Evolutionary conservation across 176 grass and related monocot genomes (phyloP).

Genomic region (Lolium rigidum): DNA sequence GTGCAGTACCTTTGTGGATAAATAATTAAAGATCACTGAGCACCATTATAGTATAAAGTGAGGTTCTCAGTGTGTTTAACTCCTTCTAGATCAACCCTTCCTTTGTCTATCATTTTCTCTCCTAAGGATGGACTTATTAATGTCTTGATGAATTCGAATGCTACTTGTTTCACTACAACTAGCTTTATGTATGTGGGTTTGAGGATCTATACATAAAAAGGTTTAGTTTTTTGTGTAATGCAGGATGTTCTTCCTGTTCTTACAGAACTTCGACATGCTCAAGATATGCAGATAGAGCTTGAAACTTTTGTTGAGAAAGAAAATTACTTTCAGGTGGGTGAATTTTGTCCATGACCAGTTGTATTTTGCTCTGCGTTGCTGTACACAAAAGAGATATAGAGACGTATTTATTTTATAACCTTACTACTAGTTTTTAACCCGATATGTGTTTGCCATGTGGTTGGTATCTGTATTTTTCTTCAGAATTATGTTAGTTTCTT

Average conservation of each 20-base stretch:
- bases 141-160: slow-evolving; percentile 4
- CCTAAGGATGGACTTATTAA: slow-evolving; percentile 22
- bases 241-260: slow-evolving; percentile 97
- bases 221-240: slow-evolving; percentile 58
- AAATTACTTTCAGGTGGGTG: slow-evolving; percentile 81
- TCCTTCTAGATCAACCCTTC: slow-evolving; percentile 12
- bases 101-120: not conserved
- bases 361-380: slow-evolving; percentile 24
- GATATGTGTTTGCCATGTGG: not conserved
- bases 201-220: slow-evolving; percentile 55
- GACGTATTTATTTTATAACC: slow-evolving; percentile 13
- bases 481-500: slow-evolving; percentile 32
- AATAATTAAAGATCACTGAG: slow-evolving; percentile 39
- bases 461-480: slow-evolving; percentile 23
- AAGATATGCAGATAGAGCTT: slow-evolving; percentile 96
- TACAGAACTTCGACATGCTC: slow-evolving; percentile 83
- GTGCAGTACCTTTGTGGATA: slow-evolving; percentile 19
- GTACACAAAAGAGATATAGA: slow-evolving; percentile 23
- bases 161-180: slow-evolving; percentile 28
- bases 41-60: not conserved
- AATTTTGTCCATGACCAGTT: slow-evolving; percentile 19
- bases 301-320: slow-evolving; percentile 91
- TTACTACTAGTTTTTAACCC: slow-evolving; percentile 25
- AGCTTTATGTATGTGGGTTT: slow-evolving; percentile 15
- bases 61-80: slow-evolving; percentile 16